Conservation (phyloP, 257 asterid genomes). For the Coffea eugenioides region DNA sequence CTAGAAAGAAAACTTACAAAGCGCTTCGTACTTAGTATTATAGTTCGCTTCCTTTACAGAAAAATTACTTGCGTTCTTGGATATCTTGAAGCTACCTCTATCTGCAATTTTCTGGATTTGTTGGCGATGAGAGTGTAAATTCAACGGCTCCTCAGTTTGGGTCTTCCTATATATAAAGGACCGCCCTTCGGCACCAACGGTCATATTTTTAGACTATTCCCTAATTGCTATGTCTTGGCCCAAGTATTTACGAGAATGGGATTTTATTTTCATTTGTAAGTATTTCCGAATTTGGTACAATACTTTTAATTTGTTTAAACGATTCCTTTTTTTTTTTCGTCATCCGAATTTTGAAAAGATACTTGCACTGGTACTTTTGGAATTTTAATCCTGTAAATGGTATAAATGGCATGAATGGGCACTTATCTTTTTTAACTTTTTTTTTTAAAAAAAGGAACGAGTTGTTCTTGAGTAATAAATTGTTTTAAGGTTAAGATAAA, state of each 20-base stretch:
- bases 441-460: no score
- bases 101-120: not conserved
- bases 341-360: no score
- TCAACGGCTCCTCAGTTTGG: constrained; percentile 2
- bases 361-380: no score
- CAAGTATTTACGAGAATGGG: constrained; percentile 6
- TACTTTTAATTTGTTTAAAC: not conserved
- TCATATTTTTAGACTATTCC: constrained; percentile 14
- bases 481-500: no score
- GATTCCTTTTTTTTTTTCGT: no score
- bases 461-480: no score
- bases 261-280: not conserved
- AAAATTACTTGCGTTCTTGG: not conserved
- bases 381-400: no score
- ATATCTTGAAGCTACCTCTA: not conserved
- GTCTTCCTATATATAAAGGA: not conserved
- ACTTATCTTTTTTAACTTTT: no score
- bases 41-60: not conserved
- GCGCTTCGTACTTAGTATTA: not conserved
- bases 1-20: constrained; percentile 3
- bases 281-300: not conserved
- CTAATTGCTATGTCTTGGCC: not conserved
- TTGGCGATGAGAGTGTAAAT: not conserved
- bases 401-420: no score
- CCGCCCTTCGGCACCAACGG: constrained; percentile 27